These are phyloP conservation scores for Hypoxylon fuscum DNA, from an alignment of 495 filamentous ascomycete species.

Conservation along the genomic window DNA sequence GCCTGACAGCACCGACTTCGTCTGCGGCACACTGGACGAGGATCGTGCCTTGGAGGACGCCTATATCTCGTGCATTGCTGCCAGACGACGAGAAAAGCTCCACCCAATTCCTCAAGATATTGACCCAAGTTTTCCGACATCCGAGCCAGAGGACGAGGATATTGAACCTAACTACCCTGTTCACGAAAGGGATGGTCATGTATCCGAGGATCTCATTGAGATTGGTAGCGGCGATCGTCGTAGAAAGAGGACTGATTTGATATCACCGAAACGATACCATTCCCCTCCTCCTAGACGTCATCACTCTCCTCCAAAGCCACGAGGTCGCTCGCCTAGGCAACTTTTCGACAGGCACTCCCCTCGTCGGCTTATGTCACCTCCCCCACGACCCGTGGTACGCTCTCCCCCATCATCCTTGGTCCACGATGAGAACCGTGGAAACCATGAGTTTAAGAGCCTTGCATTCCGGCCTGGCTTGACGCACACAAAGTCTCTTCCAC, in stretches of 20 bases:
- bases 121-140: constrained; percentile 95
- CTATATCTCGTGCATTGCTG: constrained; percentile 85
- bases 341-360: constrained; percentile 73
- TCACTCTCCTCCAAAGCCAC: constrained; percentile 57
- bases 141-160: constrained; percentile 86
- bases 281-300: constrained; percentile 58
- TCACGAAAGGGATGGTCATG: constrained; percentile 63
- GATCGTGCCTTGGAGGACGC: constrained; percentile 93
- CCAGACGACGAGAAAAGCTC: constrained; percentile 80
- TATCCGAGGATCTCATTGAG: constrained; percentile 63
- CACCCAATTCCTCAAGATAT: constrained; percentile 89
- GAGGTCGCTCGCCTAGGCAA: constrained; percentile 64
- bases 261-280: constrained; percentile 54
- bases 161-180: constrained; percentile 64
- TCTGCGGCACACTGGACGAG: constrained; percentile 95
- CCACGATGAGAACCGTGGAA: constrained; percentile 41
- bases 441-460: constrained; percentile 64
- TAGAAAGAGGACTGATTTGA: constrained; percentile 46
- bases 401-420: constrained; percentile 60
- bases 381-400: constrained; percentile 50
- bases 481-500: constrained; percentile 81
- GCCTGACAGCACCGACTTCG: constrained; percentile 97
- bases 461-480: constrained; percentile 69
- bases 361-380: constrained; percentile 72
- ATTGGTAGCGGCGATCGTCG: constrained; percentile 48